phyloP scores from a whole-genome alignment of 2,329 filamentous ascomycete genomes.

The Ilyonectria destructans region DNA sequence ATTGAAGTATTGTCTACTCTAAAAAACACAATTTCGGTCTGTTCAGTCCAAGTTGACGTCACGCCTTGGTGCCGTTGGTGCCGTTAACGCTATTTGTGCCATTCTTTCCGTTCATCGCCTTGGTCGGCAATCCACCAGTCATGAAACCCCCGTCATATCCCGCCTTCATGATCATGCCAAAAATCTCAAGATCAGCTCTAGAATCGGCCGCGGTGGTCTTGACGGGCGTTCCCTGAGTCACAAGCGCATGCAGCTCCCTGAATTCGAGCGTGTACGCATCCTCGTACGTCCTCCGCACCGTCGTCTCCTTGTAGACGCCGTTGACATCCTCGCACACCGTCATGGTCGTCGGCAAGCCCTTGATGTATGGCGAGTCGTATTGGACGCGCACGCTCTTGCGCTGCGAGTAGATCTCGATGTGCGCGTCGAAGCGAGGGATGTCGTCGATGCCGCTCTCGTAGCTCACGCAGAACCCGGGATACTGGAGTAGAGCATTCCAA shows the following conservation, averaged over 20 bases:
- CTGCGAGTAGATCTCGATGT: conserved; percentile 65
- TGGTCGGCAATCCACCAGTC: no score
- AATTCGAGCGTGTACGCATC: conserved; percentile 56
- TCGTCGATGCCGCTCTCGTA: conserved; percentile 71
- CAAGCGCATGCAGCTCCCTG: conserved; percentile 44
- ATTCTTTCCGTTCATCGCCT: no score
- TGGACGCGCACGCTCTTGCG: conserved; percentile 67
- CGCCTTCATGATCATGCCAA: conserved; percentile 34
- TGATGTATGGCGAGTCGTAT: conserved; percentile 70
- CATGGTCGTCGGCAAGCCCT: conserved; percentile 65
- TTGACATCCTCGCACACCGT: conserved; percentile 57
- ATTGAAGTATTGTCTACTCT: no score
- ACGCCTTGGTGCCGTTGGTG: no score
- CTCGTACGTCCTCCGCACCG: conserved; percentile 59
- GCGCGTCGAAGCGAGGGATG: conserved; percentile 67
- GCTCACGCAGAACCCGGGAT: conserved; percentile 61
- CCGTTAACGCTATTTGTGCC: no score
- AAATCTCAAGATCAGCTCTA: conserved; percentile 27
- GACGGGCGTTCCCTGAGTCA: conserved; percentile 41
- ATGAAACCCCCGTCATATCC: no score
- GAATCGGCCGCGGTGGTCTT: conserved; percentile 54
- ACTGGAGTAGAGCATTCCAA: conserved; percentile 43
- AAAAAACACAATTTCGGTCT: no score
- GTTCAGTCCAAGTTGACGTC: no score
- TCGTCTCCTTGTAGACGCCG: conserved; percentile 36